Conservation (phyloP, 2,329 filamentous ascomycete genomes). For the Aureobasidium sp. region DNA sequence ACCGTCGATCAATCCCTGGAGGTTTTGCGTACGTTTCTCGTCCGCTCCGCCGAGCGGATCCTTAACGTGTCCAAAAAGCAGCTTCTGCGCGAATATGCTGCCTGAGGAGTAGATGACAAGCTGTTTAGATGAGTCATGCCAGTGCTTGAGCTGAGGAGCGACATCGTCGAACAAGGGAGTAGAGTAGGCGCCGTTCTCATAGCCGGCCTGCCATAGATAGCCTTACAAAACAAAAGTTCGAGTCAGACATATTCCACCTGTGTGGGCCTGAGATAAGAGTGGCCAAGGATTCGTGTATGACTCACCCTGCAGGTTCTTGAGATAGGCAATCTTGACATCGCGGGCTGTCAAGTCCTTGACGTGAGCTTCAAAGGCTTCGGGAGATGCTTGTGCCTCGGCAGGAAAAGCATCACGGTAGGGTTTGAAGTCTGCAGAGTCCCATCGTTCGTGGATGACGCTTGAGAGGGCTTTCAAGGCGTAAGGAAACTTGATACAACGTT, state of each 20-base stretch:
- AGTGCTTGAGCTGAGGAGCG: slow-evolving; percentile 51
- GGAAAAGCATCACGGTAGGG: slow-evolving; percentile 67
- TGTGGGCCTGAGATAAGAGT: slow-evolving; percentile 7
- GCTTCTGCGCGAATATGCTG: slow-evolving; percentile 71
- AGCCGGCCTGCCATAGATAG: slow-evolving; percentile 69
- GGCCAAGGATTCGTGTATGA: slow-evolving; percentile 30
- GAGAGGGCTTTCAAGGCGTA: slow-evolving; percentile 65
- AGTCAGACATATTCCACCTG: slow-evolving; percentile 1
- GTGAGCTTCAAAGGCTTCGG: slow-evolving; percentile 56
- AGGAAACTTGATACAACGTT: slow-evolving; percentile 54
- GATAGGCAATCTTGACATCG: slow-evolving; percentile 68
- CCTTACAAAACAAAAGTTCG: slow-evolving; percentile 29
- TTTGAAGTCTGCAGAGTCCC: slow-evolving; percentile 58
- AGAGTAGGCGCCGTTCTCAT: slow-evolving; percentile 59
- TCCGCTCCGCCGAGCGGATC: slow-evolving; percentile 13
- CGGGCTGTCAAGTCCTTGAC: slow-evolving; percentile 62
- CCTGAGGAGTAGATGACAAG: slow-evolving; percentile 77
- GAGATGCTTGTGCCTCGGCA: slow-evolving; percentile 51
- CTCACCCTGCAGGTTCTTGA: slow-evolving; percentile 65
- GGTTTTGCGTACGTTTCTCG: slow-evolving; percentile 50
- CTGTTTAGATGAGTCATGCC: slow-evolving; percentile 49
- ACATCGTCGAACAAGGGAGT: slow-evolving; percentile 73
- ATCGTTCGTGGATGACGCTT: slow-evolving; percentile 55
- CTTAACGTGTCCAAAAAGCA: slow-evolving; percentile 60
- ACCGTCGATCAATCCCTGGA: slow-evolving; percentile 52